These are phyloP conservation scores for Trifolium fragiferum DNA, from an alignment of 306 rosid species.

Conservation along the genomic window DNA sequence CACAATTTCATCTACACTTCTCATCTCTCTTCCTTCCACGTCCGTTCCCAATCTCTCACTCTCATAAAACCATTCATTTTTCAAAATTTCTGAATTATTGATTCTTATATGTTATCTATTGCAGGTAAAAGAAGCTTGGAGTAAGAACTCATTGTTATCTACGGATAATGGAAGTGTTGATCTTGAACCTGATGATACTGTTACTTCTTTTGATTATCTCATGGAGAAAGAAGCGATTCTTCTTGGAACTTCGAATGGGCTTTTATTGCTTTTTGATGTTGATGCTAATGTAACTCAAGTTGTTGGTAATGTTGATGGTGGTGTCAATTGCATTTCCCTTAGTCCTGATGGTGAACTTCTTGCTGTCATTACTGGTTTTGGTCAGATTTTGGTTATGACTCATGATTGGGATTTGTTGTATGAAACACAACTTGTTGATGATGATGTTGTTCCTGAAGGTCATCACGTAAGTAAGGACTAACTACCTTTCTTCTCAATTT, in stretches of 20 bases:
- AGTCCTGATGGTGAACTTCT: slow-evolving; percentile 95
- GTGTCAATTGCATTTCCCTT: slow-evolving; percentile 73
- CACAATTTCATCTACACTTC: slow-evolving; percentile 66
- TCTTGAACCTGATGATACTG: slow-evolving; percentile 65
- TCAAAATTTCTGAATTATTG: not conserved
- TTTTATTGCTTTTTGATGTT: slow-evolving; percentile 65
- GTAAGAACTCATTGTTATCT: slow-evolving; percentile 44
- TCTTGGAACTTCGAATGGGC: slow-evolving; percentile 74
- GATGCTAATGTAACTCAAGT: slow-evolving; percentile 60
- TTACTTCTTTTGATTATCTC: slow-evolving; percentile 79
- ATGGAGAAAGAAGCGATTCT: slow-evolving; percentile 95
- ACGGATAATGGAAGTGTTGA: slow-evolving; percentile 56
- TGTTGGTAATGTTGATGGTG: slow-evolving; percentile 88
- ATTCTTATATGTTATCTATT: slow-evolving; percentile 1
- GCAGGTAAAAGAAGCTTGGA: slow-evolving; percentile 68
- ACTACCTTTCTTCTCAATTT: slow-evolving; percentile 47
- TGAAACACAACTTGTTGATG: slow-evolving; percentile 63
- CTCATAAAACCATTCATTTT: too few relatives aligned
- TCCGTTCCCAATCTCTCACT: slow-evolving; percentile 31
- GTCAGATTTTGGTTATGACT: slow-evolving; percentile 81
- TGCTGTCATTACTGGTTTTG: slow-evolving; percentile 61
- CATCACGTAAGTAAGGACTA: slow-evolving; percentile 84
- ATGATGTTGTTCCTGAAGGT: slow-evolving; percentile 43
- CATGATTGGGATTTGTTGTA: slow-evolving; percentile 92
- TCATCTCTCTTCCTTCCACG: slow-evolving; percentile 80